Evolutionary conservation across 768 basidiomycete genomes (phyloP).

Genomic region (Mycena rebaudengoi): DNA sequence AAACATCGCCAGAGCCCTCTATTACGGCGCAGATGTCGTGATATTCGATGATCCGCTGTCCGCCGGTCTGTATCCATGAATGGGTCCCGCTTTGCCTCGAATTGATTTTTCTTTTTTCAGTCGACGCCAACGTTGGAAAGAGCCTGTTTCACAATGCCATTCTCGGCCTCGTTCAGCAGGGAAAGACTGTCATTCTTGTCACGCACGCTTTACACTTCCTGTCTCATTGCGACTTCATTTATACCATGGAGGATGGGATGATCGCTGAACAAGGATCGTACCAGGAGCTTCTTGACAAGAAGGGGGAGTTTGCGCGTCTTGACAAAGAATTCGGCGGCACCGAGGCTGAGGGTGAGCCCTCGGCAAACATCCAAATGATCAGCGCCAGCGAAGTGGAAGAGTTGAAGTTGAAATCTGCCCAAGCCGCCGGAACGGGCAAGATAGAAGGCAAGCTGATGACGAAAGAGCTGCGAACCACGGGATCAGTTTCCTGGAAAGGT

Average conservation of each 20-base stretch:
- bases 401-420: slow-evolving; percentile 46
- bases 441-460: slow-evolving; percentile 73
- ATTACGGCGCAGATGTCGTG: slow-evolving; percentile 68
- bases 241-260: slow-evolving; percentile 76
- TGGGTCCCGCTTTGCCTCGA: too few relatives aligned
- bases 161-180: slow-evolving; percentile 50
- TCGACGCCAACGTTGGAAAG: slow-evolving; percentile 81
- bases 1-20: slow-evolving; percentile 76
- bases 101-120: slow-evolving; percentile 40
- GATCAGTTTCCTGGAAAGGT: slow-evolving; percentile 64
- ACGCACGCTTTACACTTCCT: slow-evolving; percentile 94
- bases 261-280: slow-evolving; percentile 79
- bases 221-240: slow-evolving; percentile 87
- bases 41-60: slow-evolving; percentile 73
- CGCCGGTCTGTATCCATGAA: slow-evolving; percentile 51
- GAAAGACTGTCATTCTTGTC: slow-evolving; percentile 87
- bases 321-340: slow-evolving; percentile 68
- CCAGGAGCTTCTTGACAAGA: slow-evolving; percentile 53
- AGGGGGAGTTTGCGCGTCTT: slow-evolving; percentile 66
- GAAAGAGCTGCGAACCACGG: slow-evolving; percentile 71
- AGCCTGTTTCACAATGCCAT: slow-evolving; percentile 75
- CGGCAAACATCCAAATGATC: slow-evolving; percentile 21
- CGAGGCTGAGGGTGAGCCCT: slow-evolving; percentile 29
- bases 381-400: slow-evolving; percentile 39
- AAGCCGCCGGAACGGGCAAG: slow-evolving; percentile 61